Evolutionary conservation across 305 asterid species (phyloP), one percentile per base, ranked within the genome.

Genomic region (Striga hermonthica): DNA sequence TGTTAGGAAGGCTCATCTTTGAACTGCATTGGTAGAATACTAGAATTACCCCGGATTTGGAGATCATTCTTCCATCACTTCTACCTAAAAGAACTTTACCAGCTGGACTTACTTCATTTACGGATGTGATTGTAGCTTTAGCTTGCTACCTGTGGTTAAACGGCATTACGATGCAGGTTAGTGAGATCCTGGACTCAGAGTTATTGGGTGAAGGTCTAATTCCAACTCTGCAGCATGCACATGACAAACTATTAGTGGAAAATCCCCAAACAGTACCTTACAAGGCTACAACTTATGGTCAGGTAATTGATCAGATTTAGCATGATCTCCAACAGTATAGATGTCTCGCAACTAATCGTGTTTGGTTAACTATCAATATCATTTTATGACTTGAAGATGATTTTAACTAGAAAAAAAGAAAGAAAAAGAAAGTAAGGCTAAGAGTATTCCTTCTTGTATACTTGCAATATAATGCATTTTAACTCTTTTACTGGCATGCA

Each of bases 151-250:
- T 55, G 5, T 40, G 57, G 53, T 65, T 65, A 9, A 41, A 16
- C 62, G 61, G 58, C 68, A 55, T 66, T 10, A 49, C 38, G 57
- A 58, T 77, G 70, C 88, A 92, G 98, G 96, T 89, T 34, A 92
- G 97, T 55, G 97, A 92, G 86, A 92, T 92, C 71, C 80, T 92
- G 12, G 97, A 92, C 72, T 89, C 97, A 2, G 97, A 92, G 76
- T 85, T 92, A 64, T 72, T 92, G 78, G 97, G 97, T 22, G 98
- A 92, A 86, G 98, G 98, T 75, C 79, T 92, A 62, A 92, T 92
- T 75, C 97, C 98, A 62, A 89, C 95, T 68, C 78, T 92, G 57
- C 98, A 92, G 75, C 97, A 92, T 78, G 98, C 98, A 40, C 96
- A 92, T 76, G 97, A 92, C 74, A 76, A 89, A 54, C 83, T 92